phyloP scores from a whole-genome alignment of 1,139 yeast genomes.

The Candida sanyaensis region DNA sequence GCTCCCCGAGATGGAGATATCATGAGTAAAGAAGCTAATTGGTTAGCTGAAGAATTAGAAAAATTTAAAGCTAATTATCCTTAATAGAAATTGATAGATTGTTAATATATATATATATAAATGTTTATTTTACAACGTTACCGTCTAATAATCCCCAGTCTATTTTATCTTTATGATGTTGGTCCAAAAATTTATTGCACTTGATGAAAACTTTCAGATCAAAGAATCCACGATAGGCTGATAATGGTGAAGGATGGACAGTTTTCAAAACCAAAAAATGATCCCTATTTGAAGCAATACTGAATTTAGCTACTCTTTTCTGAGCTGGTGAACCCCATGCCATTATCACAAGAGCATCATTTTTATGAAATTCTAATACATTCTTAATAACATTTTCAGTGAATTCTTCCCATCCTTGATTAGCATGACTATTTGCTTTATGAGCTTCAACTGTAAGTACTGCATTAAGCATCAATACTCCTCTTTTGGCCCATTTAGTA shows the following conservation, averaged over 20 bases:
- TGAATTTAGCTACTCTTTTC: constrained; percentile 54
- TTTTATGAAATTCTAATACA: constrained; percentile 42
- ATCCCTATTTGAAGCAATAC: constrained; percentile 25
- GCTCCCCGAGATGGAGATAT: constrained; percentile 53
- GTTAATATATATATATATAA: neutral
- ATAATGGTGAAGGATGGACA: constrained; percentile 94
- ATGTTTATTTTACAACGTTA: constrained; percentile 20
- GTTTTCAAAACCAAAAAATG: constrained; percentile 59
- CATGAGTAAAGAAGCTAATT: constrained; percentile 67
- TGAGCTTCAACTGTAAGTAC: constrained; percentile 93
- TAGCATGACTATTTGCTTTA: constrained; percentile 89
- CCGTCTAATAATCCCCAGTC: constrained; percentile 60
- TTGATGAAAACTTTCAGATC: constrained; percentile 67
- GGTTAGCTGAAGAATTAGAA: constrained; percentile 46
- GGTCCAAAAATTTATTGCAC: constrained; percentile 73
- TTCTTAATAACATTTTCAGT: constrained; percentile 67
- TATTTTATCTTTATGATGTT: constrained; percentile 49
- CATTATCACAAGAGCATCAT: constrained; percentile 68
- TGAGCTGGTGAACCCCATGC: constrained; percentile 98
- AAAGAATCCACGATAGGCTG: constrained; percentile 85
- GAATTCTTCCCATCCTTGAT: constrained; percentile 90
- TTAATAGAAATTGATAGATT: neutral
- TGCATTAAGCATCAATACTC: constrained; percentile 86
- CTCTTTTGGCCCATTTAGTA: constrained; percentile 84
- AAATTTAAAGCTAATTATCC: constrained; percentile 18